Base-by-base conservation (phyloP, 2,329 filamentous ascomycete species). In the Zopfia rhizophila region DNA sequence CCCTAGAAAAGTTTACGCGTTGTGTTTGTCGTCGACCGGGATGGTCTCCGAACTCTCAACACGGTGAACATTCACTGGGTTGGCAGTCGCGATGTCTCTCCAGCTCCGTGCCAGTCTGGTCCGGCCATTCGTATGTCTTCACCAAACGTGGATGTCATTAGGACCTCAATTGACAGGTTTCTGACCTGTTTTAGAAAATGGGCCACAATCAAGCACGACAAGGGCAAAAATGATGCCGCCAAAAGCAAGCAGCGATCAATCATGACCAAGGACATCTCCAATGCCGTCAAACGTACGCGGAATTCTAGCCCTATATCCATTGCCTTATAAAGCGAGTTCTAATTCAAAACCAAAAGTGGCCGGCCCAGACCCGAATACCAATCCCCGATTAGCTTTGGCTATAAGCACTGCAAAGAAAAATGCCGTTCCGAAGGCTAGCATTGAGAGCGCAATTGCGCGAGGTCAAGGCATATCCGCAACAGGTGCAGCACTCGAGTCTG, bases 161-260 rank as follows among this genome's bases (percentile, higher is more conserved):
- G 16, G 13, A 18, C 17, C 21, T 31, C 25, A 24, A 46, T 22
- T 39, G n/a, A 45, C 16, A 32, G 4, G 2, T 7, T 13, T 25
- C 21, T 39, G n/a, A 45, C 16, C 28, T 6, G 2, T 7, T 13
- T 25, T 21, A 96, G 88, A 72, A 89, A 91, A 69, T 99, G 94
- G 94, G 91, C 91, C 46, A 96, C 94, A 65, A 97, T 97, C 75
- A 90, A 88, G 67, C 94, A 97, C 72, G 91, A 94, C 72, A 99
- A 99, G 73, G 91, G 88, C 38, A 90, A 87, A 51, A 88, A 87
- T 46, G 94, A 99, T 71, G 82, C 81, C 48, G 86, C 87, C 60
- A 96, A 92, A 73, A 90, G 85, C 72, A 82, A 81, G 30, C 80
- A 87, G 58, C 86, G 91, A 21, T 83, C 81, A 33, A 72, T 79